Evolutionary conservation across 169 alveolate genomes (phyloP).

Genomic region (Cyclospora cayetanensis): DNA sequence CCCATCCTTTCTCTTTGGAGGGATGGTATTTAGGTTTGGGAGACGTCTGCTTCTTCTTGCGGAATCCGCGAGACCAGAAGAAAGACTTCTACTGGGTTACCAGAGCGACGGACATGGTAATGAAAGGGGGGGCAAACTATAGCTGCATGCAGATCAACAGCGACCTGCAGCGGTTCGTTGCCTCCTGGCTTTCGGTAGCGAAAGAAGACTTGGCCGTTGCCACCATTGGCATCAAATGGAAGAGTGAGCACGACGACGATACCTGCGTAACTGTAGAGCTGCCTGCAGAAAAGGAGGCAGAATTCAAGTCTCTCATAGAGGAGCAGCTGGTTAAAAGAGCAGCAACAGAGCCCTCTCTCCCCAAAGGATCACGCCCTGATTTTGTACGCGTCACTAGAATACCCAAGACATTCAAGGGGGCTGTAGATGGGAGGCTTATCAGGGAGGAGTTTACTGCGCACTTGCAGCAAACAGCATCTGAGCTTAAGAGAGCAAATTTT

Average conservation of each 20-base stretch:
- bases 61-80: not conserved
- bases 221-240: conserved; percentile 1
- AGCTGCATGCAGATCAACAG: conserved; percentile 71
- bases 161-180: conserved; percentile 23
- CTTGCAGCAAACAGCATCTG: too few species aligned
- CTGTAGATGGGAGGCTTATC: not conserved
- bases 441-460: not conserved
- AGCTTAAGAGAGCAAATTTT: too few species aligned
- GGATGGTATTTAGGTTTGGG: conserved; percentile 66
- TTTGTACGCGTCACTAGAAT: not conserved
- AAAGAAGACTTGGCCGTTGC: not conserved
- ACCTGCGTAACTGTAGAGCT: conserved; percentile 54
- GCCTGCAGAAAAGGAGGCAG: not conserved
- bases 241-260: conserved; percentile 67
- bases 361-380: conserved; percentile 56
- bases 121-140: conserved; percentile 79
- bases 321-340: not conserved
- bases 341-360: not conserved
- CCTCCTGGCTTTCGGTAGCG: not conserved
- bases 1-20: not conserved
- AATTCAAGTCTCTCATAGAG: not conserved
- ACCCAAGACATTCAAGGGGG: conserved; percentile 64
- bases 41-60: conserved; percentile 30
- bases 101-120: conserved; percentile 69
- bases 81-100: conserved; percentile 73